Evolutionary conservation across 345 rosid genomes (phyloP).

Genomic region (Eucalyptus albens): DNA sequence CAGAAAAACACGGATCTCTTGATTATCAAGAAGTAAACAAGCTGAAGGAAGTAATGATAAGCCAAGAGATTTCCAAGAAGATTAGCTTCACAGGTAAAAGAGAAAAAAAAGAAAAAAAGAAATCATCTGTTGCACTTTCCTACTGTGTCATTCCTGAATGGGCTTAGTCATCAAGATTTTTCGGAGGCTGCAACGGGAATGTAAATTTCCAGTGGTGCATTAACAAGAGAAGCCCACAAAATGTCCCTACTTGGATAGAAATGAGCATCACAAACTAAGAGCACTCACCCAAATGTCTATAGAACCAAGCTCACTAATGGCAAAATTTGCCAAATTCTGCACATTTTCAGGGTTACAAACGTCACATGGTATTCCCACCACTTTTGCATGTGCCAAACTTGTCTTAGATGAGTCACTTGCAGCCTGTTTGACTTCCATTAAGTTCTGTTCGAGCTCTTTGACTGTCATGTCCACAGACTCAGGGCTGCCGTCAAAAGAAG

Average conservation of each 20-base stretch:
- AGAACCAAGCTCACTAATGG: conserved; percentile 64
- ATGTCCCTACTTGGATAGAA: neutral
- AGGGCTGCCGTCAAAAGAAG: conserved; percentile 29
- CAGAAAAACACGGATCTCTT: neutral
- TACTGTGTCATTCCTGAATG: neutral
- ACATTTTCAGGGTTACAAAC: conserved; percentile 69
- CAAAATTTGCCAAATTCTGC: conserved; percentile 57
- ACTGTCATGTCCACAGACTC: conserved; percentile 72
- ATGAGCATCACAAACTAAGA: neutral
- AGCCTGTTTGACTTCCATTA: conserved; percentile 44
- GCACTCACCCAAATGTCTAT: conserved; percentile 77
- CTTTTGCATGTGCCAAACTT: conserved; percentile 49
- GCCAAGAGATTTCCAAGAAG: neutral
- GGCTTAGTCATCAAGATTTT: neutral
- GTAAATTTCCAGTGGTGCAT: neutral
- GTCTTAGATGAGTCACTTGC: conserved; percentile 29
- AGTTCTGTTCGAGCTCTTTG: conserved; percentile 72
- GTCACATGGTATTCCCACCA: conserved; percentile 82
- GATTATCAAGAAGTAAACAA: neutral
- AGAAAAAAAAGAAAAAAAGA: neutral
- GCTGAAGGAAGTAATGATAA: neutral
- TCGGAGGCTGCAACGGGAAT: neutral
- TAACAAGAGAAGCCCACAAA: neutral
- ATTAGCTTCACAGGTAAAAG: neutral
- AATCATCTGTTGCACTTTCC: neutral